Evolutionary conservation across 495 filamentous ascomycete genomes (phyloP).

Genomic region (Tuber indicum): DNA sequence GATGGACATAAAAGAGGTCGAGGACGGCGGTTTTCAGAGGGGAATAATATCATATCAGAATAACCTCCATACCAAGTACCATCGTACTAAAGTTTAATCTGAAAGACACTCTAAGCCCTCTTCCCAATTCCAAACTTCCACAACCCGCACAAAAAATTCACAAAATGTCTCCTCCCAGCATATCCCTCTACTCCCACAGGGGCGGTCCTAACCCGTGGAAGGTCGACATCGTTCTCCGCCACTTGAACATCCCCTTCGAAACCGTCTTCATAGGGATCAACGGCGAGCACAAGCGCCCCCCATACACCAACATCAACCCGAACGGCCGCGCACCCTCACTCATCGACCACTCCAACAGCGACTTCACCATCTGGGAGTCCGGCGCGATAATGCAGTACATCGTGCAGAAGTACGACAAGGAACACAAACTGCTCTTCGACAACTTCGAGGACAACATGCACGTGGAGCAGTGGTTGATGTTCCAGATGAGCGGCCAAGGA

Average conservation of each 20-base stretch:
- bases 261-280: conserved; percentile 30
- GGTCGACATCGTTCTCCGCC: conserved; percentile 57
- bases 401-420: conserved; percentile 60
- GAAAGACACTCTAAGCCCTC: too few relatives aligned
- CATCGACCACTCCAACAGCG: conserved; percentile 63
- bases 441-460: conserved; percentile 47
- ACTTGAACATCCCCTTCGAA: conserved; percentile 57
- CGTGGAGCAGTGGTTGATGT: conserved; percentile 61
- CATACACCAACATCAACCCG: conserved; percentile 58
- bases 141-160: too few relatives aligned
- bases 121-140: too few relatives aligned
- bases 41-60: too few relatives aligned
- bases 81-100: too few relatives aligned
- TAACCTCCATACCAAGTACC: too few relatives aligned
- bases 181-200: conserved; percentile 44
- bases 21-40: too few relatives aligned
- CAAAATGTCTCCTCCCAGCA: conserved; percentile 20
- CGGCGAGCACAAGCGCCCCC: conserved; percentile 42
- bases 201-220: conserved; percentile 60
- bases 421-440: conserved; percentile 54
- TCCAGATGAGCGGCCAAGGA: conserved; percentile 50
- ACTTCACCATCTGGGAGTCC: conserved; percentile 62
- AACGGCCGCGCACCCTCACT: conserved; percentile 60
- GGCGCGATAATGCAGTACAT: conserved; percentile 70
- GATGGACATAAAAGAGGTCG: too few relatives aligned